Evolutionary conservation across 2,329 filamentous ascomycete species (phyloP).

Genomic region (Exophiala dermatitidis): DNA sequence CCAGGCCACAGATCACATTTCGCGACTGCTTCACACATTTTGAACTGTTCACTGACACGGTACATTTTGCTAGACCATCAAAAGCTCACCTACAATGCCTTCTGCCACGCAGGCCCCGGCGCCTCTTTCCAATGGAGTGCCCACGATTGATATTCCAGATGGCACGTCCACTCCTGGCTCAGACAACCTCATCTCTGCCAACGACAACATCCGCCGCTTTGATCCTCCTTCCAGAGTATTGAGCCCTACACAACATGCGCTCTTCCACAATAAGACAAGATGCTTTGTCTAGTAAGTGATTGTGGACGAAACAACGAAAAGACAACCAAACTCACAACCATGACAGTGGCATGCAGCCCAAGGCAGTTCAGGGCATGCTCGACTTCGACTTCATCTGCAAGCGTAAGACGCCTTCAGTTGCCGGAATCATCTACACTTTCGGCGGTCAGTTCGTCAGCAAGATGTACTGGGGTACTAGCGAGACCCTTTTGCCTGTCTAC

Average conservation of each 20-base stretch:
- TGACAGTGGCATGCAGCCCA: slow-evolving; percentile 79
- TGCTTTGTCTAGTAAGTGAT: slow-evolving; percentile 94
- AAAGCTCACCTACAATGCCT: slow-evolving; percentile 24
- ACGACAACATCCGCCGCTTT: slow-evolving; percentile 99
- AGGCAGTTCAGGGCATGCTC: slow-evolving; percentile 86
- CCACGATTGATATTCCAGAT: slow-evolving; percentile 47
- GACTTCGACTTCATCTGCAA: slow-evolving; percentile 99
- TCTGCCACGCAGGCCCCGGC: slow-evolving; percentile 51
- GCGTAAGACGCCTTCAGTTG: slow-evolving; percentile 89
- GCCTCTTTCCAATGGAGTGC: slow-evolving; percentile 35
- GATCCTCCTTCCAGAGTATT: slow-evolving; percentile 83
- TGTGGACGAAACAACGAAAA: slow-evolving; percentile 38
- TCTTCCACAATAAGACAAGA: slow-evolving; percentile 99
- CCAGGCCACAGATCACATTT: no score
- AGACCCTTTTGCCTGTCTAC: slow-evolving; percentile 97
- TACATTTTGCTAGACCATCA: slow-evolving; percentile 23
- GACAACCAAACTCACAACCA: slow-evolving; percentile 28
- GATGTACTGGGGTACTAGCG: slow-evolving; percentile 99
- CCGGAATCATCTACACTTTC: slow-evolving; percentile 99
- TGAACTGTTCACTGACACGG: slow-evolving; percentile 20
- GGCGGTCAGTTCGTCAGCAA: slow-evolving; percentile 99
- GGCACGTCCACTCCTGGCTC: slow-evolving; percentile 26
- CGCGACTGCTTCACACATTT: no score
- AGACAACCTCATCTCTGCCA: slow-evolving; percentile 55
- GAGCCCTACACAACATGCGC: slow-evolving; percentile 81